Conservation (phyloP, 2,329 filamentous ascomycete species). For the Neonectria ditissima region DNA sequence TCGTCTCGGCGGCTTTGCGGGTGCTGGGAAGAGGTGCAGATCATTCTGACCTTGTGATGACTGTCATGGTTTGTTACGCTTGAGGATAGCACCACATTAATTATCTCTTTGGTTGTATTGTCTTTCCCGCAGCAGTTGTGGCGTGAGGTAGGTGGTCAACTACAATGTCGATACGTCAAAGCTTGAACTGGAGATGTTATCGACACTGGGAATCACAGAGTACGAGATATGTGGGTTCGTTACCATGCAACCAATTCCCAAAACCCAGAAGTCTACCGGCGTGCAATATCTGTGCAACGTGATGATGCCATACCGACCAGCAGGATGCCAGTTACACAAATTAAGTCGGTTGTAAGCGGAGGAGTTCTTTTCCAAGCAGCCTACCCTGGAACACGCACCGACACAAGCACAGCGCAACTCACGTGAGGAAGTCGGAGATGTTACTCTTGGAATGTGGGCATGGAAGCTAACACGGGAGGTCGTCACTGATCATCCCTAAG, state of each 20-base stretch:
- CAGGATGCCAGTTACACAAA: neutral
- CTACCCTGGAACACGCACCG: slow-evolving; percentile 7
- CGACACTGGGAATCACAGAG: too few species aligned
- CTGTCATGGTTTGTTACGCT: neutral
- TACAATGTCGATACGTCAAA: too few species aligned
- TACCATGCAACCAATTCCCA: neutral
- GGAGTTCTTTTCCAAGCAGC: neutral
- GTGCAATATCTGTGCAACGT: neutral
- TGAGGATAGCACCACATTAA: neutral
- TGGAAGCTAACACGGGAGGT: neutral
- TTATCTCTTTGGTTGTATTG: neutral
- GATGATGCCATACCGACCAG: neutral
- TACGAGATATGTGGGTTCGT: neutral
- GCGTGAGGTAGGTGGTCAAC: neutral
- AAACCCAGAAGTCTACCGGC: neutral
- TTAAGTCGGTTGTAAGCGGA: neutral
- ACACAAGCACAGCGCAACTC: neutral
- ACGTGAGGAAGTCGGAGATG: neutral
- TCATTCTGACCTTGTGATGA: neutral
- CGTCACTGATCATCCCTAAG: neutral
- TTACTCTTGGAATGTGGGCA: neutral
- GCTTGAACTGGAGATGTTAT: neutral
- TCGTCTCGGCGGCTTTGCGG: slow-evolving; percentile 1
- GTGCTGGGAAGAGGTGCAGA: neutral
- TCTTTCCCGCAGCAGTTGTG: neutral